Evolutionary conservation across 2,329 filamentous ascomycete species (phyloP).

Genomic region (Lojkania enalia): DNA sequence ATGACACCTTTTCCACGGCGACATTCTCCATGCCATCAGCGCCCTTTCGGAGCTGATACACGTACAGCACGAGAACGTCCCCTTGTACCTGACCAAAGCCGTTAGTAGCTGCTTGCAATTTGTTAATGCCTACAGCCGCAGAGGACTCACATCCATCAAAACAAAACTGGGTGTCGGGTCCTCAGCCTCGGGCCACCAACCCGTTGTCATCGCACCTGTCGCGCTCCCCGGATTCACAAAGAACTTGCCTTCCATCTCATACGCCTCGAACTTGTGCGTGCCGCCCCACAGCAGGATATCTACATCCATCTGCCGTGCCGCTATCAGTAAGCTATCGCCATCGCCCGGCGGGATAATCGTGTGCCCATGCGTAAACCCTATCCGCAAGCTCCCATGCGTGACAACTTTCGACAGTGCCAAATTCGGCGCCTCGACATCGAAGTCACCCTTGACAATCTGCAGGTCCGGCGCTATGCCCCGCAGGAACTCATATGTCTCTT

Average conservation of each 20-base stretch:
- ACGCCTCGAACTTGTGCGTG: conserved; percentile 71
- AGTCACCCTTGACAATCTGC: conserved; percentile 71
- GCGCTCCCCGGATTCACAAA: conserved; percentile 72
- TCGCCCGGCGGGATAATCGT: conserved; percentile 72
- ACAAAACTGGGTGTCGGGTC: conserved; percentile 90
- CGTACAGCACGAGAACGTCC: conserved; percentile 92
- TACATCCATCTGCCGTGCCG: conserved; percentile 71
- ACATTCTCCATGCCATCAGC: conserved; percentile 57
- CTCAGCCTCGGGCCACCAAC: conserved; percentile 59
- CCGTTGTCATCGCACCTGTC: conserved; percentile 66
- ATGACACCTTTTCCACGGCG: conserved; percentile 60
- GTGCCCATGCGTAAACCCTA: conserved; percentile 72
- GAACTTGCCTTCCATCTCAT: conserved; percentile 72
- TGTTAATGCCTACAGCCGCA: neutral
- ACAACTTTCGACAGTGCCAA: conserved; percentile 69
- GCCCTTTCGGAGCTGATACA: conserved; percentile 68
- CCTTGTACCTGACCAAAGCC: conserved; percentile 77
- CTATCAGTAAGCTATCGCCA: conserved; percentile 67
- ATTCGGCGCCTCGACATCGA: conserved; percentile 66
- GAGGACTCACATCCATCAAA: conserved; percentile 85
- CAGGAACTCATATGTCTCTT: conserved; percentile 61
- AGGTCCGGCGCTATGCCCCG: conserved; percentile 62
- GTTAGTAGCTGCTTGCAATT: conserved; percentile 2
- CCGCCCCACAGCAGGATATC: conserved; percentile 71
- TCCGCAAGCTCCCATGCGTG: conserved; percentile 68